Percentiles rank a stretch among this genome's conserved stretches.
These are phyloP conservation scores for Saturnispora dispora DNA, from an alignment of 805 yeast genomes.

Conservation along the genomic window DNA sequence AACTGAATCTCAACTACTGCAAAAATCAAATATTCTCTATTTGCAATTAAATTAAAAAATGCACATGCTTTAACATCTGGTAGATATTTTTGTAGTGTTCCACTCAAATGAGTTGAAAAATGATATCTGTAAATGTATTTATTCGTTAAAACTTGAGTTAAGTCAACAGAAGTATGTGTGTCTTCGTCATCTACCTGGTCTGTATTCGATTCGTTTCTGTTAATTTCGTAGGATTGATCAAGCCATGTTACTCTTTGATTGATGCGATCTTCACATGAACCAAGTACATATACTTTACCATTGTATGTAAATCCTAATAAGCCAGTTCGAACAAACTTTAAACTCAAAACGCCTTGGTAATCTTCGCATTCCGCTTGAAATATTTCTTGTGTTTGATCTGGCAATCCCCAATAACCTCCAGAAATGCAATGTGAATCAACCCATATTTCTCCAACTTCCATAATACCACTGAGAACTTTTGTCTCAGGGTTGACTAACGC, in stretches of 20 bases:
- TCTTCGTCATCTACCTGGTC: neutral
- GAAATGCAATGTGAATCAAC: slow-evolving; percentile 88
- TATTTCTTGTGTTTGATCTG: slow-evolving; percentile 57
- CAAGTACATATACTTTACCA: slow-evolving; percentile 82
- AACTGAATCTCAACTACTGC: slow-evolving; percentile 73
- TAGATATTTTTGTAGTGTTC: slow-evolving; percentile 73
- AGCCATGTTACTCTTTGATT: slow-evolving; percentile 66
- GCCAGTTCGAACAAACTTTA: slow-evolving; percentile 85
- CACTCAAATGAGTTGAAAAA: slow-evolving; percentile 80
- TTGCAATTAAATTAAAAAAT: slow-evolving; percentile 75
- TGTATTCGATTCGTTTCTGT: slow-evolving; percentile 7
- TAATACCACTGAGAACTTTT: slow-evolving; percentile 56
- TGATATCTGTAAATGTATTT: slow-evolving; percentile 43
- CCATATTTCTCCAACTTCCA: slow-evolving; percentile 95
- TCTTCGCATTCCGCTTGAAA: slow-evolving; percentile 78
- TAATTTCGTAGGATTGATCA: slow-evolving; percentile 34
- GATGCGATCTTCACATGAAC: slow-evolving; percentile 85
- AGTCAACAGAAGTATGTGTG: slow-evolving; percentile 1
- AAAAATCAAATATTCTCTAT: slow-evolving; percentile 75
- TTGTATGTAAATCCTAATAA: slow-evolving; percentile 78
- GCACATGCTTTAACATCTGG: slow-evolving; percentile 82
- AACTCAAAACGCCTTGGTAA: slow-evolving; percentile 57
- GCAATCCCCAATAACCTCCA: slow-evolving; percentile 79
- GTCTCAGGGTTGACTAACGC: slow-evolving; percentile 95
- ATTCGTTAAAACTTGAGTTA: slow-evolving; percentile 6